Base-by-base conservation (phyloP, 331 rosid genomes). In the Stylosanthes scabra region DNA sequence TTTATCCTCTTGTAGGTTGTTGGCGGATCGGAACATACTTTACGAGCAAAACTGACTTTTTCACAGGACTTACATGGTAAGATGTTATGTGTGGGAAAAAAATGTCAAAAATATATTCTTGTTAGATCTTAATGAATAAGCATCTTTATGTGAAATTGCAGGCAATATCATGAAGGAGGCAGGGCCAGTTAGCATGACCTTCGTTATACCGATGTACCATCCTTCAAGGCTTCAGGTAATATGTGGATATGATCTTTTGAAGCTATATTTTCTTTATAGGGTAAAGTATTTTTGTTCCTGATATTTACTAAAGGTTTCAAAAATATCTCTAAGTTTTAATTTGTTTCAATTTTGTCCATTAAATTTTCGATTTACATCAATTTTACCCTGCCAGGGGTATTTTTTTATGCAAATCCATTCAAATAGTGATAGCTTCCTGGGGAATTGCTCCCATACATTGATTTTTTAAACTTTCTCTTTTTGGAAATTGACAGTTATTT, bases 161-260 rank as follows among this genome's bases (percentile, higher is more conserved):
- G 99, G 97, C 82, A 94, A 90, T 77, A 86, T 94, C 68, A 75
- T 86, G 82, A 94, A 91, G 88, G 99, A 94, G 82, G 94, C 93
- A 34, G 99, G 97, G 70, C 97, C 97, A 70, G 77, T 90, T 71
- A 95, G 97, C 87, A 91, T 95, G 99, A 89, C 92, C 69, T 95
- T 91, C 83, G 82, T 88, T 27, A 86, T 95, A 72, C 97, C 97
- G 10, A 95, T 95, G 97, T 79, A 85, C 78, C 91, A 84, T 70
- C 81, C 86, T 85, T 94, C 97, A 51, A 88, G 84, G 87, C 96
- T 91, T 71, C 95, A 88, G 96, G 97, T 88, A 82, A 71, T 83
- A 59, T 74, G 44, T 59, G 11, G 8, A 49, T 8, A 49, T 44
- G 62, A 44, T 44, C 13, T 25, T 71, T 31, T 66, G 72, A 60